Conservation (phyloP, 140 eudicot species). For the Stevia rebaudiana region DNA sequence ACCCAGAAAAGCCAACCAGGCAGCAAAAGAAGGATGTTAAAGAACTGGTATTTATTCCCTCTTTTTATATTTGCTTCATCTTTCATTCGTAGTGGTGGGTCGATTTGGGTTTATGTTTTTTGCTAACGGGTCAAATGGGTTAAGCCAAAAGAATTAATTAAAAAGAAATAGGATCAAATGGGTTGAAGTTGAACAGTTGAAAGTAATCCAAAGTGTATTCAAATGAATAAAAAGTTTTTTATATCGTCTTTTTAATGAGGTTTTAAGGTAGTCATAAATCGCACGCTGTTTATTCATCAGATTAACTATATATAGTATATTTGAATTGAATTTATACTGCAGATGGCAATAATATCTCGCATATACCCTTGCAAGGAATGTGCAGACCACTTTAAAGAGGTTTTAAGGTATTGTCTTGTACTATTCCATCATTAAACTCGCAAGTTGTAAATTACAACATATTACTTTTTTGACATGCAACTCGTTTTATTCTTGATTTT, state of each 20-base stretch:
- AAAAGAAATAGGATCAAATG: background rate
- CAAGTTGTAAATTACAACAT: background rate
- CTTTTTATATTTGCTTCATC: background rate
- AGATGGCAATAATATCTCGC: constrained; percentile 93
- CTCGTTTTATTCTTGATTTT: background rate
- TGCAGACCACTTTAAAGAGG: constrained; percentile 97
- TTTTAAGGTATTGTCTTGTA: constrained; percentile 51
- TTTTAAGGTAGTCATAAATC: background rate
- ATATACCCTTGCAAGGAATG: constrained; percentile 97
- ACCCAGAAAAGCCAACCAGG: constrained; percentile 90
- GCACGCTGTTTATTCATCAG: background rate
- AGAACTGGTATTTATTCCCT: constrained; percentile 65
- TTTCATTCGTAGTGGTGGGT: background rate
- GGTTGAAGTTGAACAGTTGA: no score
- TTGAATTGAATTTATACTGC: constrained; percentile 23
- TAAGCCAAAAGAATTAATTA: background rate
- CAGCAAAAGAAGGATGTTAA: constrained; percentile 93
- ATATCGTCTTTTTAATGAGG: no score
- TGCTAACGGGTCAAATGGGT: background rate
- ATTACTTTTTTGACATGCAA: background rate
- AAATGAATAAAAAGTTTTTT: background rate
- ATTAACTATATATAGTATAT: background rate
- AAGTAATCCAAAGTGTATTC: background rate
- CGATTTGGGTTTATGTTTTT: background rate
- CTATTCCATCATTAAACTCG: constrained; percentile 1